phyloP scores from a whole-genome alignment of 176 grass and related monocot species.

The Eremochloa ophiuroides region DNA sequence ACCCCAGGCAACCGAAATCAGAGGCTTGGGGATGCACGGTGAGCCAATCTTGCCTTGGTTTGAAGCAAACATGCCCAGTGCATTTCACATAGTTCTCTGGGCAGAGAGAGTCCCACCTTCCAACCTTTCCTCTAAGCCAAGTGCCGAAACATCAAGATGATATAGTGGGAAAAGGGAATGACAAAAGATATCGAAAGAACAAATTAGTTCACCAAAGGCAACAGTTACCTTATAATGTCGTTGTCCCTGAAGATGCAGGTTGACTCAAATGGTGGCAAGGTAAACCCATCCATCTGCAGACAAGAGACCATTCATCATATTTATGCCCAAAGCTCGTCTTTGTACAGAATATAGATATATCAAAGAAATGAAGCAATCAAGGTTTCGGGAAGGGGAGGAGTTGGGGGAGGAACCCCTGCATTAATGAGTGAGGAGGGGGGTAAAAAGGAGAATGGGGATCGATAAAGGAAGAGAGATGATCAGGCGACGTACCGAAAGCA shows the following conservation, averaged over 20 bases:
- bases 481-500: slow-evolving; percentile 38
- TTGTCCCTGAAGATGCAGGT: slow-evolving; percentile 80
- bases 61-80: not conserved
- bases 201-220: slow-evolving; percentile 1
- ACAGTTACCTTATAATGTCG: slow-evolving; percentile 68
- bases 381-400: not conserved
- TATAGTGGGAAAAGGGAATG: not conserved
- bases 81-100: not conserved
- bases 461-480: not conserved
- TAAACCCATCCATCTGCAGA: slow-evolving; percentile 82
- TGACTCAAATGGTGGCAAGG: slow-evolving; percentile 59
- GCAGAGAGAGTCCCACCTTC: not conserved
- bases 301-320: slow-evolving; percentile 9
- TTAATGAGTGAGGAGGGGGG: not conserved
- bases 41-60: not conserved
- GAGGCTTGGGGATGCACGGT: not conserved
- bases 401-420: not conserved
- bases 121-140: not conserved
- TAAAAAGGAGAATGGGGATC: not conserved
- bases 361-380: slow-evolving; percentile 5
- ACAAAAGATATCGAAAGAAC: not conserved
- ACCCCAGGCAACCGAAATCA: not conserved
- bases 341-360: not conserved
- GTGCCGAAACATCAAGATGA: slow-evolving; percentile 7
- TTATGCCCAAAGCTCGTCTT: not conserved